phyloP scores from a whole-genome alignment of 2,329 filamentous ascomycete species.

The Aspergillus melleus region DNA sequence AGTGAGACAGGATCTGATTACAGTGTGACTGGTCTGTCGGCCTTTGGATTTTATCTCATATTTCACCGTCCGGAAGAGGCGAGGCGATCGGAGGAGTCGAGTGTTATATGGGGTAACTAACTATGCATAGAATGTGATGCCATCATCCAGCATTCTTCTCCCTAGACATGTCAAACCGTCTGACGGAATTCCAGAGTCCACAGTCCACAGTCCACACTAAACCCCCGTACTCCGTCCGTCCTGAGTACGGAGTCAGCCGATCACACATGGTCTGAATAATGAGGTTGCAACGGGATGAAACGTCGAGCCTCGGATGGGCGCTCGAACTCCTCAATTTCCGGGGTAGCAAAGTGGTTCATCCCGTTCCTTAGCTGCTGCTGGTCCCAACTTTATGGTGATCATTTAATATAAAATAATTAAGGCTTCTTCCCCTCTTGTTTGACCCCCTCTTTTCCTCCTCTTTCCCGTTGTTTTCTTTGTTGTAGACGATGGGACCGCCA shows the following conservation, averaged over 20 bases:
- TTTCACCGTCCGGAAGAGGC: too few species aligned
- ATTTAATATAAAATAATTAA: not conserved
- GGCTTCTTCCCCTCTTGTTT: constrained; percentile 2
- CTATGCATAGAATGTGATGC: too few species aligned
- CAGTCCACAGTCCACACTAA: too few species aligned
- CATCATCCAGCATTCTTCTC: too few species aligned
- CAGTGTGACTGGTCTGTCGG: too few species aligned
- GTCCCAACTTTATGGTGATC: not conserved
- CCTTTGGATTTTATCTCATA: too few species aligned
- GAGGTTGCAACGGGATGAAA: not conserved
- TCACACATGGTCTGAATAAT: not conserved
- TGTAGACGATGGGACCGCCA: not conserved
- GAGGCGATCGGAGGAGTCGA: not conserved
- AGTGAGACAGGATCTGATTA: not conserved
- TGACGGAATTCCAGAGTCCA: too few species aligned
- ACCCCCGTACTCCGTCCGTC: too few species aligned
- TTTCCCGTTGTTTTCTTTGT: not conserved
- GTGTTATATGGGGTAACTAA: too few species aligned
- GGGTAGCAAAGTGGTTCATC: not conserved
- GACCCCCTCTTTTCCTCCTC: not conserved
- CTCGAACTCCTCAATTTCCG: not conserved
- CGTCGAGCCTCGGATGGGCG: not conserved
- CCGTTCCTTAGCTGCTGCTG: not conserved
- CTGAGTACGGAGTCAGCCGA: too few species aligned
- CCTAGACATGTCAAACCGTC: not conserved